Evolutionary conservation across 768 basidiomycete species (phyloP), one percentile per base, ranked within the genome.

Genomic region (Leccinum barrowsii): DNA sequence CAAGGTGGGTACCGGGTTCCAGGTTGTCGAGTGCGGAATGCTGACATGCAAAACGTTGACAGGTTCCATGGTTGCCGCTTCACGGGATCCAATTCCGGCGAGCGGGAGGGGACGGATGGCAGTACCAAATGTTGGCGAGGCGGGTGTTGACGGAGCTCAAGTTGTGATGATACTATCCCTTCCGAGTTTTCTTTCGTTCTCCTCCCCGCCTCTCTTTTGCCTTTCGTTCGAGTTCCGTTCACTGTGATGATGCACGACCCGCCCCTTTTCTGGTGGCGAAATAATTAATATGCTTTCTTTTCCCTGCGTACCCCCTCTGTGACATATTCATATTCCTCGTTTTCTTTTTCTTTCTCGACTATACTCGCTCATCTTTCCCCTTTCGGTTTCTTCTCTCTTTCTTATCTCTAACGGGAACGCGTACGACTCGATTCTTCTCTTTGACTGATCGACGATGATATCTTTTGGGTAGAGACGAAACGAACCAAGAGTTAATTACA

Each of bases 41-140:
- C 53, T 56, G 55, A 63, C 49, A 15, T 42, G n/a, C 40, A 2
- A 56, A 37, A 30, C 55, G 60, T 32, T 17, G 46, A 47, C 65
- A 95, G 94, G 92, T 97, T 3, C 94, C 94, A 48, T 92, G 87
- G 86, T 76, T 98, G 51, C 93, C 94, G 3, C 75, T 98, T 19
- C 91, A 98, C 73, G 95, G 96, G 3, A 89, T 98, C 48, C 96
- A 98, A 69, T 98, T 98, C 77, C 85, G 96, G 50, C 81, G 96
- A 60, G 83, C 87, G 1, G 84, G 90, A 26, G 95, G 95, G 1
- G 92, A 96, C 63, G 91, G 89, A 0, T 98, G 94, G 94, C 94
- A 97, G 74, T 98, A 98, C 73, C 93, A 95, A 71, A 94, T 94
- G 91, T 82, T 98, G 42, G 94, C 92, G 22, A 81, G 91, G 64